These are phyloP conservation scores for Colletotrichum phormii DNA, from an alignment of 2,329 filamentous ascomycete species.

Conservation along the genomic window DNA sequence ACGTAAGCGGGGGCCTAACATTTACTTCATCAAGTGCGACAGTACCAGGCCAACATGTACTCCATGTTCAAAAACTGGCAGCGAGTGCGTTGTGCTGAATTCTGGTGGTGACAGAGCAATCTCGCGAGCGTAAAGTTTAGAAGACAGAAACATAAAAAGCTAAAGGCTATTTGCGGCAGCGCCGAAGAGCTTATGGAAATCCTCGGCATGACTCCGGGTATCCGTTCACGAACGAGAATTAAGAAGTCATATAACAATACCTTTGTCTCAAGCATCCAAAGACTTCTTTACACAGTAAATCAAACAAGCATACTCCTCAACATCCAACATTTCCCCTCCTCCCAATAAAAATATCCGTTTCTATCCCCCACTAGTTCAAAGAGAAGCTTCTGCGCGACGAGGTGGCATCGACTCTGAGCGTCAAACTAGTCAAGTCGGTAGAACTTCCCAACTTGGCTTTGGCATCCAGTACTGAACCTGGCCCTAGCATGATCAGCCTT, in stretches of 20 bases:
- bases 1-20: background rate
- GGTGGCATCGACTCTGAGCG: constrained; percentile 41
- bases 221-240: too few species aligned
- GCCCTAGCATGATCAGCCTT: background rate
- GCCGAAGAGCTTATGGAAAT: background rate
- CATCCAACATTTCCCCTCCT: background rate
- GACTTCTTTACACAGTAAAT: background rate
- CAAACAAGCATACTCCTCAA: background rate
- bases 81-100: constrained; percentile 44
- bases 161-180: constrained; percentile 20
- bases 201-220: background rate
- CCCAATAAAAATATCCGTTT: constrained; percentile 38
- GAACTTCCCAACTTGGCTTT: too few species aligned
- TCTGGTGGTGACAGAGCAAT: constrained; percentile 39
- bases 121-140: too few species aligned
- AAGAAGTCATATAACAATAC: background rate
- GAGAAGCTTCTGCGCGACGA: constrained; percentile 43
- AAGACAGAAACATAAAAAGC: too few species aligned
- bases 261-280: background rate
- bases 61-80: constrained; percentile 41
- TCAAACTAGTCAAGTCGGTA: constrained; percentile 48
- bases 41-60: constrained; percentile 45
- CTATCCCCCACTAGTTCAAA: constrained; percentile 41
- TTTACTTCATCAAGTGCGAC: constrained; percentile 41
- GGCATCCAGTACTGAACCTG: too few species aligned